These are phyloP conservation scores for Alternaria metachromatica DNA, from an alignment of 2,329 filamentous ascomycete genomes.

Conservation along the genomic window DNA sequence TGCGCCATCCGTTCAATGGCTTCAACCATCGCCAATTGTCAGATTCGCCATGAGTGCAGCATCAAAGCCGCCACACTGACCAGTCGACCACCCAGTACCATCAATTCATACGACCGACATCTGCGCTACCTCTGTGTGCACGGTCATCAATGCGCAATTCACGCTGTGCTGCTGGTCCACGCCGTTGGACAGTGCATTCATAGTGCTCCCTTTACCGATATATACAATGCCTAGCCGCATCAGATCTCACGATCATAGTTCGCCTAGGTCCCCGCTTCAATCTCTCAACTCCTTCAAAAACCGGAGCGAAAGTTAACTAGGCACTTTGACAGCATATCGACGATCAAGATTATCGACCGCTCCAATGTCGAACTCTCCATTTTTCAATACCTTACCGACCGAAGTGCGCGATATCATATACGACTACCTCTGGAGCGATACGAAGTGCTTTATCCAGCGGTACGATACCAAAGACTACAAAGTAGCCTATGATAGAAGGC, in stretches of 20 bases:
- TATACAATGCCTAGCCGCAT: not conserved
- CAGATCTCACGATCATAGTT: not conserved
- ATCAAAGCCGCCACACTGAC: not conserved
- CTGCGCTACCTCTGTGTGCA: not conserved
- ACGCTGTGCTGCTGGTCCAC: not conserved
- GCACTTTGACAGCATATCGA: not conserved
- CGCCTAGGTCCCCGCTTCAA: not conserved
- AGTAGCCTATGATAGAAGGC: not conserved
- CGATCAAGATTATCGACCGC: not conserved
- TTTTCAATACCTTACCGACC: not conserved
- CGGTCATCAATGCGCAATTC: not conserved
- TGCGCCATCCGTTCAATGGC: not conserved
- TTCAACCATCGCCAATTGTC: not conserved
- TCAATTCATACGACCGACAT: not conserved
- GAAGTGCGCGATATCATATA: not conserved
- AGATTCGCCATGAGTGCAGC: not conserved
- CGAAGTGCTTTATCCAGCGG: not conserved
- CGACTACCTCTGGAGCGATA: not conserved
- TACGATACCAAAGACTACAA: not conserved
- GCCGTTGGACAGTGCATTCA: not conserved
- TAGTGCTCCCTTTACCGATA: not conserved
- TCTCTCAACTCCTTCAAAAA: not conserved
- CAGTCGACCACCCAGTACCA: not conserved
- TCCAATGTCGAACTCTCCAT: not conserved
- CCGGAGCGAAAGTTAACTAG: not conserved